Conservation (phyloP, 2,329 filamentous ascomycete species). For the Epichloe scottii region DNA sequence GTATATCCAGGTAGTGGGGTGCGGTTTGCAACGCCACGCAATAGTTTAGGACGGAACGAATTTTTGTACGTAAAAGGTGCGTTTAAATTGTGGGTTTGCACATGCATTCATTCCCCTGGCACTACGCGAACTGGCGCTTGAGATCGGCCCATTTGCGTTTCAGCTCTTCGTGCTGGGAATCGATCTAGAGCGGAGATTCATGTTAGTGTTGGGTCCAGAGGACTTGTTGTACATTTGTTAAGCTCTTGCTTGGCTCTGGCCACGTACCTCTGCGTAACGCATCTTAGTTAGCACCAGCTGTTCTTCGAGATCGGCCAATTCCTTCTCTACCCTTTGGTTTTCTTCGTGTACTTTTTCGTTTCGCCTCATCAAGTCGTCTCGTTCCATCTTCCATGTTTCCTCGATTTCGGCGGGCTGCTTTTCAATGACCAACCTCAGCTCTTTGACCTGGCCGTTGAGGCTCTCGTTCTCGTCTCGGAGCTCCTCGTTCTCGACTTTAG, state of each 20-base stretch:
- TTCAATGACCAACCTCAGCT: constrained; percentile 77
- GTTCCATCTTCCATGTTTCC: constrained; percentile 65
- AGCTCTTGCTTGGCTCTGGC: not conserved
- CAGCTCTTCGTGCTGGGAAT: constrained; percentile 52
- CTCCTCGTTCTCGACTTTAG: constrained; percentile 88
- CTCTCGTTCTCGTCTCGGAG: constrained; percentile 83
- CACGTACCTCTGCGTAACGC: constrained; percentile 79
- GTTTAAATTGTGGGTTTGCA: not conserved
- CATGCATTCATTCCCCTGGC: not conserved
- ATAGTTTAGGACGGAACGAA: not conserved
- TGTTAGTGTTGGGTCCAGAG: not conserved
- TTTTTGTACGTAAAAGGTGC: not conserved
- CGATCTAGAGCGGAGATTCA: constrained; percentile 37
- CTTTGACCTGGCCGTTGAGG: constrained; percentile 69
- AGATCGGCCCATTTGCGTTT: constrained; percentile 63
- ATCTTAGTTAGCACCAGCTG: constrained; percentile 89
- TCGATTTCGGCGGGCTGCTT: constrained; percentile 85
- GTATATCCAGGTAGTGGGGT: not conserved
- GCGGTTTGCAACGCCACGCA: not conserved
- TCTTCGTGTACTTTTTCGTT: constrained; percentile 92
- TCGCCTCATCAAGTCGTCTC: constrained; percentile 82
- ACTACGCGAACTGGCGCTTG: constrained; percentile 35
- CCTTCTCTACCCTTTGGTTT: constrained; percentile 78
- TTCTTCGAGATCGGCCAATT: constrained; percentile 83
- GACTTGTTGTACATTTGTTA: not conserved